Evolutionary conservation across 768 basidiomycete genomes (phyloP), one percentile per base, ranked within the genome.

Genomic region (Chalciporus sphaerocephalus): DNA sequence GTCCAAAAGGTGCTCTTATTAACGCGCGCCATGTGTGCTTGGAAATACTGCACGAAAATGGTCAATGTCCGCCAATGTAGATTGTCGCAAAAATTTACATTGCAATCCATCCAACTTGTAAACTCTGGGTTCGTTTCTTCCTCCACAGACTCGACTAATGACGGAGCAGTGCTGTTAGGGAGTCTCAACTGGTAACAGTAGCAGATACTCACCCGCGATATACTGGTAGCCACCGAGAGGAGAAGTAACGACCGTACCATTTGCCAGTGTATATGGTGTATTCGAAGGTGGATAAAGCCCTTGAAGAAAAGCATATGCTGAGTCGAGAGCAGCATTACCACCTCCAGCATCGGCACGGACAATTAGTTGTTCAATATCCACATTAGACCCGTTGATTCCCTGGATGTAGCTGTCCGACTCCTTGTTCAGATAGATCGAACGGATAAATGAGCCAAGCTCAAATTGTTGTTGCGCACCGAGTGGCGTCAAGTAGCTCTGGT

Each of bases 221-320:
- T 92, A 93, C 67, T 91, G 88, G 61, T 92, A 92, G 2, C 87
- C 87, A n/a, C 80, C 79, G 16, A 92, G 74, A 16, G 92, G 89
- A 0, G 83, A 78, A 11, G 78, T 69, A 46, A 92, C 70, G 15
- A 61, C 74, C 18, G 81, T 76, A 45, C 83, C 87, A 53, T 90
- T 83, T 3, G 87, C 90, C 15, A 94, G 79, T 9, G 72, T 74
- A 47, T 82, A 82, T 53, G 73, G 78, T 61, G 84, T 83, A 7
- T 70, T 61, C 49, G 76, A 85, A 6, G 89, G 87, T 9, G 90
- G 90, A 73, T 85, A 90, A 38, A 92, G 73, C 27, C 90, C 89
- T 60, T 92, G 92, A 34, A 90, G 74, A 28, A 91, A 69, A 11
- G 90, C 88, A 50, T 85, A 83, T 13, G 88, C 82, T 6, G 85